phyloP scores from a whole-genome alignment of 2,329 filamentous ascomycete species.

The Aspergillus fumigatus region DNA sequence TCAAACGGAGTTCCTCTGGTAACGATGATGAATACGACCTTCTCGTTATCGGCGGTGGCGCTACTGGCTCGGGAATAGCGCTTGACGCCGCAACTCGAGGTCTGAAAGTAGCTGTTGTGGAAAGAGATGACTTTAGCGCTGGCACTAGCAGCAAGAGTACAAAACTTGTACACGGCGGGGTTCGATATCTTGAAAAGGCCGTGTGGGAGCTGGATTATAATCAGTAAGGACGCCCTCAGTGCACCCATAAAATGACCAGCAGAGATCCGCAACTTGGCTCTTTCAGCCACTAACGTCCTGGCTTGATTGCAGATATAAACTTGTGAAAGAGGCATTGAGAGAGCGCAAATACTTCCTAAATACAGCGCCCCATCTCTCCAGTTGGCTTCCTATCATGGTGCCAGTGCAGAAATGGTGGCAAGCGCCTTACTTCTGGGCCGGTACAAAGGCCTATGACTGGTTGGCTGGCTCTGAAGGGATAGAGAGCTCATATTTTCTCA shows the following conservation, averaged over 20 bases:
- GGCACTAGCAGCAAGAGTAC: conserved; percentile 85
- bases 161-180: conserved; percentile 80
- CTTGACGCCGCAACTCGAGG: conserved; percentile 76
- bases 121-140: conserved; percentile 76
- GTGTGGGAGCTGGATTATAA: conserved; percentile 81
- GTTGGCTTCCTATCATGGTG: conserved; percentile 78
- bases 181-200: conserved; percentile 81
- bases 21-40: conserved; percentile 61
- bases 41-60: conserved; percentile 72
- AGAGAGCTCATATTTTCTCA: conserved; percentile 83
- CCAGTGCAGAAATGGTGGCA: conserved; percentile 81
- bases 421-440: conserved; percentile 67
- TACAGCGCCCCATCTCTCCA: conserved; percentile 75
- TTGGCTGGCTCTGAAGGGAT: conserved; percentile 82
- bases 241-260: neutral
- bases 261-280: neutral
- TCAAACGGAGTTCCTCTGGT: conserved; percentile 41
- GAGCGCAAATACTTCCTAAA: conserved; percentile 80
- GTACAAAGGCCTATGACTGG: conserved; percentile 77
- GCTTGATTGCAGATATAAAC: conserved; percentile 47
- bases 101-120: conserved; percentile 73
- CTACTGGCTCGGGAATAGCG: conserved; percentile 74
- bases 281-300: conserved; percentile 1
- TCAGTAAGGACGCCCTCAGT: conserved; percentile 50
- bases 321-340: conserved; percentile 75